phyloP scores from a whole-genome alignment of 805 yeast species.

The Helenozyma rhizophorensis region DNA sequence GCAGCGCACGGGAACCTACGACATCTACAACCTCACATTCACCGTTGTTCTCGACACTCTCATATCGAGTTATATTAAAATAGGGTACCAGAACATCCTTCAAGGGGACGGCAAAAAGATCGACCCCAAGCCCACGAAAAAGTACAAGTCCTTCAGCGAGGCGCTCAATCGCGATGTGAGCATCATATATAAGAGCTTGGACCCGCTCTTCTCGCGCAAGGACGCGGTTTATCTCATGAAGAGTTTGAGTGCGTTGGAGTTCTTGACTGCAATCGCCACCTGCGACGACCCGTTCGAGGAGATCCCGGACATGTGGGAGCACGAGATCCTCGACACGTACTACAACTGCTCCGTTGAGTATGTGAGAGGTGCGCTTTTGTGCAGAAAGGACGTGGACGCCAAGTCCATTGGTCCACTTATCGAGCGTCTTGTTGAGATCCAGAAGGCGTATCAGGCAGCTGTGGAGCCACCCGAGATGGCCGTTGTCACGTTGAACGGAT shows the following conservation, averaged over 20 bases:
- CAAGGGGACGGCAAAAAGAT: slow-evolving; percentile 40
- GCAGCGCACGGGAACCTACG: slow-evolving; percentile 41
- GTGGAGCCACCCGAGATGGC: slow-evolving; percentile 31
- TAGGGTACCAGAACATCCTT: slow-evolving; percentile 38
- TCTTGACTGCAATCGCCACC: slow-evolving; percentile 35
- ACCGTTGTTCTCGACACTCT: slow-evolving; percentile 35
- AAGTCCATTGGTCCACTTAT: slow-evolving; percentile 24
- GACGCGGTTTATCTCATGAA: slow-evolving; percentile 36
- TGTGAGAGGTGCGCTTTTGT: slow-evolving; percentile 58
- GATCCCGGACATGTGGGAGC: slow-evolving; percentile 49
- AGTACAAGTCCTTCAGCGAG: slow-evolving; percentile 34
- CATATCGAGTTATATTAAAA: slow-evolving; percentile 33
- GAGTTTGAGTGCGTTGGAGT: slow-evolving; percentile 39
- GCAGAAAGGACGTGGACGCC: slow-evolving; percentile 42
- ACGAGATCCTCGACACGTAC: slow-evolving; percentile 55
- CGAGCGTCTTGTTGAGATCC: slow-evolving; percentile 24
- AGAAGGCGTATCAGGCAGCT: slow-evolving; percentile 26
- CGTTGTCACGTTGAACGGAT: slow-evolving; percentile 32
- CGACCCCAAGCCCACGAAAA: slow-evolving; percentile 34
- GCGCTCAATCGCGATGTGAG: slow-evolving; percentile 36
- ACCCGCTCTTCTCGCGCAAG: slow-evolving; percentile 35
- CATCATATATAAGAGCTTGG: slow-evolving; percentile 33
- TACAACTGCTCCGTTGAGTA: slow-evolving; percentile 76
- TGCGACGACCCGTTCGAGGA: slow-evolving; percentile 31
- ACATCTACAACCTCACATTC: slow-evolving; percentile 37